Conservation (phyloP, 257 asterid genomes). For the Dorcoceras hygrometricum region DNA sequence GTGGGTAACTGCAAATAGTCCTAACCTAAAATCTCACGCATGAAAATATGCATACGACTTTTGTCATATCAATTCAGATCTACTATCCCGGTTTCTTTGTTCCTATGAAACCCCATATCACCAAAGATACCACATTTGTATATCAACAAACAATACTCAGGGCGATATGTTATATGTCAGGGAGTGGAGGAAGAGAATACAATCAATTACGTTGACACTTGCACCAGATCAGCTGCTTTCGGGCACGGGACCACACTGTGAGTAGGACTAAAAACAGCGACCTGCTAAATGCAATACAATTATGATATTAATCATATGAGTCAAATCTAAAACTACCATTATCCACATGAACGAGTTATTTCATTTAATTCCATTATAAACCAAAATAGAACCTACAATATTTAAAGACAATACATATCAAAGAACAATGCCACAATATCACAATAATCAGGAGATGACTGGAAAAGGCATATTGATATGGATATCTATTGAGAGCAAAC, state of each 20-base stretch:
- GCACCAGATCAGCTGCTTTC: neutral
- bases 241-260: neutral
- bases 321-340: neutral
- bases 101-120: no score
- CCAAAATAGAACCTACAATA: neutral
- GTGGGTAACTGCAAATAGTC: neutral
- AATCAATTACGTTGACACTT: neutral
- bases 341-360: neutral
- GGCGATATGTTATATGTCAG: neutral
- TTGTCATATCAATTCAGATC: neutral
- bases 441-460: neutral
- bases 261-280: neutral
- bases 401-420: neutral
- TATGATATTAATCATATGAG: neutral
- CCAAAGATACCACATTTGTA: neutral
- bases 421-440: neutral
- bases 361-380: neutral
- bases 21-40: neutral
- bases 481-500: neutral
- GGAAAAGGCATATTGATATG: neutral
- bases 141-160: neutral
- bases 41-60: neutral
- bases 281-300: neutral
- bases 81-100: neutral
- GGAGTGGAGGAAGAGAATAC: neutral